Conservation (phyloP, 805 yeast genomes). For the Clavispora phyllophila region DNA sequence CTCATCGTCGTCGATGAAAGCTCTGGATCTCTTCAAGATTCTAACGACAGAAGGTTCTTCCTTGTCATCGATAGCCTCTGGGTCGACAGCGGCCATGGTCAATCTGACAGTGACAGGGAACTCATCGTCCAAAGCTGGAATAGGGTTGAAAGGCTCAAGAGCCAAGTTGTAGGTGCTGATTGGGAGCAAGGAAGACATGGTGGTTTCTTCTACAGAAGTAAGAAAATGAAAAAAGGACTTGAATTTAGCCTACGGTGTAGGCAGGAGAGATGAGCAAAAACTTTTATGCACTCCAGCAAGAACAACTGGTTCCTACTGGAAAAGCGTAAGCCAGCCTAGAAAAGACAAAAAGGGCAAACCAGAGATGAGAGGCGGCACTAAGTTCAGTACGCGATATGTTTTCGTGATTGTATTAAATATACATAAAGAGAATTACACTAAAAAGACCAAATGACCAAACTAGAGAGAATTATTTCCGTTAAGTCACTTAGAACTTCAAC, state of each 20-base stretch:
- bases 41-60: conserved; percentile 85
- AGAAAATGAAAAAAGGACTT: not conserved
- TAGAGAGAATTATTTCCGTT: conserved; percentile 1
- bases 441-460: conserved; percentile 11
- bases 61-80: conserved; percentile 76
- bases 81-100: conserved; percentile 94
- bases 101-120: conserved; percentile 86
- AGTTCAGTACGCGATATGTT: not conserved
- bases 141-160: conserved; percentile 81
- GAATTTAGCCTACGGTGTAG: not conserved
- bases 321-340: no score
- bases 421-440: conserved; percentile 12
- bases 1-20: conserved; percentile 37
- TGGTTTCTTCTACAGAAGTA: conserved; percentile 2
- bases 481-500: conserved; percentile 76
- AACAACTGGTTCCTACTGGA: no score
- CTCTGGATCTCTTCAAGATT: conserved; percentile 66
- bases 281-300: not conserved
- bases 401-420: conserved; percentile 19
- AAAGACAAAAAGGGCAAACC: not conserved
- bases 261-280: conserved; percentile 4
- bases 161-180: conserved; percentile 83
- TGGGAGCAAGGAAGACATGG: conserved; percentile 73
- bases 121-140: conserved; percentile 79
- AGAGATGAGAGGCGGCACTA: no score